These are phyloP conservation scores for Tricholoma furcatifolium DNA, from an alignment of 768 basidiomycete species.

Conservation along the genomic window DNA sequence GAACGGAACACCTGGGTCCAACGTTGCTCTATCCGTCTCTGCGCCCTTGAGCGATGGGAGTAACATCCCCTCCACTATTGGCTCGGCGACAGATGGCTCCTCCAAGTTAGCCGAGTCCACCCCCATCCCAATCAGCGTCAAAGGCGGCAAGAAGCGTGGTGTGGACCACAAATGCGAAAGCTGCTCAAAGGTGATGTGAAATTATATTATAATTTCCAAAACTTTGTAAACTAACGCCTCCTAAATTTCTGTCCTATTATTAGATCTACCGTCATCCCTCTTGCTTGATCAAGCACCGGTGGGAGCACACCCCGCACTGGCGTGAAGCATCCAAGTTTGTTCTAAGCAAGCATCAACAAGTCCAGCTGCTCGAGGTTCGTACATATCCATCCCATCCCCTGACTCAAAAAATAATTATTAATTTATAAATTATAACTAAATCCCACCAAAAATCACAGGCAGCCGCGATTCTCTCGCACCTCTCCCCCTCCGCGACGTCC, in stretches of 20 bases:
- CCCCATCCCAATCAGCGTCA: slow-evolving; percentile 38
- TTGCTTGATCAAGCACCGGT: slow-evolving; percentile 95
- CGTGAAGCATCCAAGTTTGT: slow-evolving; percentile 87
- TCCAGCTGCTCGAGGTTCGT: slow-evolving; percentile 87
- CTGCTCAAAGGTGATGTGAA: slow-evolving; percentile 81
- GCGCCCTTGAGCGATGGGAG: slow-evolving; percentile 25
- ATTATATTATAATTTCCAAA: slow-evolving; percentile 4
- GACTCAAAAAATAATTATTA: too few species aligned
- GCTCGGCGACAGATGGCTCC: slow-evolving; percentile 11
- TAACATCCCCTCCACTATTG: slow-evolving; percentile 16
- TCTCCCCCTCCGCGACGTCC: slow-evolving; percentile 67
- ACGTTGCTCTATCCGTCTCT: slow-evolving; percentile 19
- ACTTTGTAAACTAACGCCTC: not conserved
- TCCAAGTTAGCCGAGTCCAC: slow-evolving; percentile 19
- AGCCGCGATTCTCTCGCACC: slow-evolving; percentile 90
- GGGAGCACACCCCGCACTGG: slow-evolving; percentile 98
- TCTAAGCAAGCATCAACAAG: slow-evolving; percentile 95
- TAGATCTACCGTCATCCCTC: slow-evolving; percentile 90
- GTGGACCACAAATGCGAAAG: slow-evolving; percentile 90
- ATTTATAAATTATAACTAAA: too few species aligned
- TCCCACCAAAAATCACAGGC: slow-evolving; percentile 45
- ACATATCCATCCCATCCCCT: too few species aligned
- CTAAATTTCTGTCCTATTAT: slow-evolving; percentile 2
- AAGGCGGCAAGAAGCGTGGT: slow-evolving; percentile 72
- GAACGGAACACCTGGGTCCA: slow-evolving; percentile 18